Percentiles rank a stretch among this genome's conserved stretches.
Evolutionary conservation across 1,284 basidiomycete genomes (phyloP).

Genomic region (Vanrija pseudolonga): DNA sequence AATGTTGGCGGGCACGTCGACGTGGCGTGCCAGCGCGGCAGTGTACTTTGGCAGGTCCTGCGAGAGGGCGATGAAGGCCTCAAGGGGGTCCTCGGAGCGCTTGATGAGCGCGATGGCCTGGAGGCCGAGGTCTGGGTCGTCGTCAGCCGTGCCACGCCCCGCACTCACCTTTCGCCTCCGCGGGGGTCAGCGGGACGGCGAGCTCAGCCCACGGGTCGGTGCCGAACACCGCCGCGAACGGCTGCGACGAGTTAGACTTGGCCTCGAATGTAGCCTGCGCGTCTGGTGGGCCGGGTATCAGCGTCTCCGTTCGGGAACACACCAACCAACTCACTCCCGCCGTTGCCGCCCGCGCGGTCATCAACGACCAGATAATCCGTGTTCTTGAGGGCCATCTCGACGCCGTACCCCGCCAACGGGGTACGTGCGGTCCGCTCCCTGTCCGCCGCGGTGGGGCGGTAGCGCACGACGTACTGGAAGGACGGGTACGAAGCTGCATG

Average conservation of each 20-base stretch:
- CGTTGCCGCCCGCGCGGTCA: constrained; percentile 56
- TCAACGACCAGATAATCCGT: constrained; percentile 94
- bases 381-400: constrained; percentile 89
- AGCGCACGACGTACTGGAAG: constrained; percentile 72
- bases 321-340: not conserved
- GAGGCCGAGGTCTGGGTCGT: constrained; percentile 60
- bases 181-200: constrained; percentile 59
- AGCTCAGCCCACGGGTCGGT: constrained; percentile 52
- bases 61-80: constrained; percentile 64
- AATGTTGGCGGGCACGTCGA: constrained; percentile 52
- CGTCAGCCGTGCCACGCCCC: not conserved
- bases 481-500: constrained; percentile 52
- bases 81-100: constrained; percentile 59
- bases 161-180: constrained; percentile 60
- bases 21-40: constrained; percentile 63
- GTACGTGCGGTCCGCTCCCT: constrained; percentile 15
- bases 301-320: constrained; percentile 23
- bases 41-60: constrained; percentile 87
- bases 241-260: not conserved
- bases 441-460: constrained; percentile 53
- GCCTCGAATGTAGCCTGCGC: constrained; percentile 5
- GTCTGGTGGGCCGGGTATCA: not conserved
- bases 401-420: constrained; percentile 81
- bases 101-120: constrained; percentile 71
- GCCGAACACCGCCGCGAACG: constrained; percentile 32